Conservation (phyloP, 2,329 filamentous ascomycete species). For the Dactylonectria estremocensis region DNA sequence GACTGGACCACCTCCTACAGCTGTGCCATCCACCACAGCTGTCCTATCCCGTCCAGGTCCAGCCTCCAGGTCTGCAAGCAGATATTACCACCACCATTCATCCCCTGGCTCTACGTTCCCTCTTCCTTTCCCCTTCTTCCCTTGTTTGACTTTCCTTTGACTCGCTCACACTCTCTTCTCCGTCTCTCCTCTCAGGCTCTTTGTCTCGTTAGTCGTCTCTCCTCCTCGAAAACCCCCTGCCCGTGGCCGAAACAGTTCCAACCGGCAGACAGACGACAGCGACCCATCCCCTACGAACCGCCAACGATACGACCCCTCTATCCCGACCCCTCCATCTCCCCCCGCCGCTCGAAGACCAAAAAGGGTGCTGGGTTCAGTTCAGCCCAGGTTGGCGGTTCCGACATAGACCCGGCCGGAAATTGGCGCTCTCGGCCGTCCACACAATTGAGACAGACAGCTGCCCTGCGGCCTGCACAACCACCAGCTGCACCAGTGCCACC, state of each 20-base stretch:
- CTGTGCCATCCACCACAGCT: conserved; percentile 2
- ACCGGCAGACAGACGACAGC: not conserved
- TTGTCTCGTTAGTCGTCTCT: not conserved
- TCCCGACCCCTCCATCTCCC: conserved; percentile 17
- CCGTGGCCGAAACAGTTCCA: not conserved
- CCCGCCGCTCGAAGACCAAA: conserved; percentile 16
- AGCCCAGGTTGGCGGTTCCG: conserved; percentile 13
- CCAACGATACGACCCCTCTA: conserved; percentile 26
- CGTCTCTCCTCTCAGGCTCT: not conserved
- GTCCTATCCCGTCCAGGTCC: not conserved
- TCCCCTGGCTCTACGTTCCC: not conserved
- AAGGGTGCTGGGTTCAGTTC: conserved; percentile 11
- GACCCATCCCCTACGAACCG: conserved; percentile 8
- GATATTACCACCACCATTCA: conserved; percentile 19
- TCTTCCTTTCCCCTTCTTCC: not conserved
- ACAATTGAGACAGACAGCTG: conserved; percentile 16
- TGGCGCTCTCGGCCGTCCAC: conserved; percentile 11
- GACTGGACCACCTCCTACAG: conserved; percentile 5
- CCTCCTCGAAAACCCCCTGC: conserved; percentile 4
- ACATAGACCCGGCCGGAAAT: conserved; percentile 19
- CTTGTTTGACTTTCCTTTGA: not conserved
- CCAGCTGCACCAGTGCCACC: too few species aligned
- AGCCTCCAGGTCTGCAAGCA: not conserved
- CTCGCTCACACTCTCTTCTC: not conserved
- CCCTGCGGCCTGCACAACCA: not conserved